Conservation (phyloP, 805 yeast genomes). For the Candida gorgasii region DNA sequence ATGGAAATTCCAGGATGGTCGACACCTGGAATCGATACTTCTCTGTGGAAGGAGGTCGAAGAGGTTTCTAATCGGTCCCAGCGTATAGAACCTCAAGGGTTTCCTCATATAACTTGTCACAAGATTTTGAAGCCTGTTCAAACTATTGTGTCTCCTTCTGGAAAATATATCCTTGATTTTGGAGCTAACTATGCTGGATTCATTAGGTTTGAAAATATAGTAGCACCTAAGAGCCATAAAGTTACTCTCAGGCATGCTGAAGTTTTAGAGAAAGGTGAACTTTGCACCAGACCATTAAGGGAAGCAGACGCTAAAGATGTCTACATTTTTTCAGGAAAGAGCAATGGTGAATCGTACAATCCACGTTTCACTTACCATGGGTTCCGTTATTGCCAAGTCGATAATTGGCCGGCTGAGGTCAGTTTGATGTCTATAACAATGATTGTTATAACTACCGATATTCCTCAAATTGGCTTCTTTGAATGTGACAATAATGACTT, state of each 20-base stretch:
- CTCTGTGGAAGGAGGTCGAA: neutral
- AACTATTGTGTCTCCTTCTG: constrained; percentile 17
- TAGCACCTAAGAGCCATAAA: no score
- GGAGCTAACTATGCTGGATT: constrained; percentile 13
- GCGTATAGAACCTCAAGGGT: neutral
- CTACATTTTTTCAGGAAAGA: neutral
- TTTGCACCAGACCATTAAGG: constrained; percentile 17
- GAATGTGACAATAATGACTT: no score
- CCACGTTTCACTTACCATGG: constrained; percentile 26
- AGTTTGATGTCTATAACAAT: no score
- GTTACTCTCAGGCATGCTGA: no score
- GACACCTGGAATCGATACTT: neutral
- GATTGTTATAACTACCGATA: no score
- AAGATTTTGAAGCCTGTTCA: constrained; percentile 14
- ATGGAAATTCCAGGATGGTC: constrained; percentile 19
- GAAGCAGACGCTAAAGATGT: neutral
- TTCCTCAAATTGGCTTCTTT: no score
- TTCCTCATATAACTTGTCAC: no score
- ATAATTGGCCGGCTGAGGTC: no score
- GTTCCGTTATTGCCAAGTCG: no score
- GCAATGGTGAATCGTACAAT: constrained; percentile 17
- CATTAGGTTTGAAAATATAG: no score
- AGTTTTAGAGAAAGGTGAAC: constrained; percentile 24
- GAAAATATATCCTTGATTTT: constrained; percentile 23
- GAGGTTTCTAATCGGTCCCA: neutral